Conservation (phyloP, 345 rosid genomes). For the Euphorbia tirucalli region DNA sequence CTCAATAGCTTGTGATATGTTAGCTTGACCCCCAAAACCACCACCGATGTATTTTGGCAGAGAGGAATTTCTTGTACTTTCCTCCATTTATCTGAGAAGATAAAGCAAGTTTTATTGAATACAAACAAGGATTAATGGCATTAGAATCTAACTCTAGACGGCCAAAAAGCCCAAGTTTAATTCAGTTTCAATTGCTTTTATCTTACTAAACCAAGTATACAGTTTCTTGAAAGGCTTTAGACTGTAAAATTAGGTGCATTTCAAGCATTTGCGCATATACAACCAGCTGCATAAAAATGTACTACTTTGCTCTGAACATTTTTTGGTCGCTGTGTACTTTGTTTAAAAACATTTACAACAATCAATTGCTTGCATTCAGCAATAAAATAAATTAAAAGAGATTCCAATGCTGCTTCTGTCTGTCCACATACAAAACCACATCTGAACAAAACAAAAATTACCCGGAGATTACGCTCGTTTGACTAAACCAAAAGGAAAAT, state of each 20-base stretch:
- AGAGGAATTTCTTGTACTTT: conserved; percentile 18
- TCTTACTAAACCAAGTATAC: conserved; percentile 14
- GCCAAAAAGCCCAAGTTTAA: conserved; percentile 14
- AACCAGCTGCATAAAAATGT: no score
- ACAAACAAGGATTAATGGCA: conserved; percentile 2
- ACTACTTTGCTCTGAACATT: no score
- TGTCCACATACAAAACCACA: conserved; percentile 3
- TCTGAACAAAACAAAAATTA: conserved; percentile 1
- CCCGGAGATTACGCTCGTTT: background rate
- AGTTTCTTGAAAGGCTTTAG: background rate
- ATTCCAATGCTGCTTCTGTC: background rate
- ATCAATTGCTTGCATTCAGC: background rate
- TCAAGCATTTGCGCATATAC: no score
- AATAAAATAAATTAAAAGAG: background rate
- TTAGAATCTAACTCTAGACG: conserved; percentile 14
- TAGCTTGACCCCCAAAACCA: conserved; percentile 19
- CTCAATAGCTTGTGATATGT: conserved; percentile 17
- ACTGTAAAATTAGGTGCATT: no score
- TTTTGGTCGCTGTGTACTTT: no score
- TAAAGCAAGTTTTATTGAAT: conserved; percentile 36
- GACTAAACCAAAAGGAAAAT: background rate
- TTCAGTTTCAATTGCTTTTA: conserved; percentile 28
- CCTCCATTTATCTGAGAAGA: conserved; percentile 14
- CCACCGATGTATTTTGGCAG: background rate
- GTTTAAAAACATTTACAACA: background rate